These are phyloP conservation scores for Aciculosporium take DNA, from an alignment of 2,329 filamentous ascomycete genomes.

Conservation along the genomic window DNA sequence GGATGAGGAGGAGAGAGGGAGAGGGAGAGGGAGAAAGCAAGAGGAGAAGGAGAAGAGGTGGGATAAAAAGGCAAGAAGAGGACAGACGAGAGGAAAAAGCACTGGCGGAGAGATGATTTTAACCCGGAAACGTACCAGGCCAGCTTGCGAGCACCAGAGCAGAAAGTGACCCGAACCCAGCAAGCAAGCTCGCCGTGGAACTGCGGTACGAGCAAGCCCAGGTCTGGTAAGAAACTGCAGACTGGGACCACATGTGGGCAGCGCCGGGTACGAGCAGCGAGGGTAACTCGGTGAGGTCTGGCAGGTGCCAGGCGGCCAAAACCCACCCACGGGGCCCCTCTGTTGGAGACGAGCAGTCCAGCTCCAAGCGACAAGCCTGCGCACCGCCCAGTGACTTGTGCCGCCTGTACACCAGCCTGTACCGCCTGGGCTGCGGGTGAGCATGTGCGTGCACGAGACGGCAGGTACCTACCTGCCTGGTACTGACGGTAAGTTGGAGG, in stretches of 20 bases:
- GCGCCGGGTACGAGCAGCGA: too few species aligned
- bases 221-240: neutral
- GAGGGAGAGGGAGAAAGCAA: constrained; percentile 17
- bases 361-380: neutral
- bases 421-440: constrained; percentile 2
- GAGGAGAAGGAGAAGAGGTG: constrained; percentile 20
- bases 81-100: constrained; percentile 39
- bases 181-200: constrained; percentile 1
- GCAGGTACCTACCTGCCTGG: too few species aligned
- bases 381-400: constrained; percentile 2
- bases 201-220: neutral
- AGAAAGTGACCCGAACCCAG: constrained; percentile 5
- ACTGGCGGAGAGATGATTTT: constrained; percentile 36
- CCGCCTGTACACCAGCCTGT: neutral
- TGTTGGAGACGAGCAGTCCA: neutral
- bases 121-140: too few species aligned
- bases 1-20: constrained; percentile 26
- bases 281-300: too few species aligned
- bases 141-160: constrained; percentile 9
- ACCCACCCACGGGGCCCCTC: too few species aligned
- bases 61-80: constrained; percentile 36
- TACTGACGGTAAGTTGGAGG: too few species aligned
- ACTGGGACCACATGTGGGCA: too few species aligned
- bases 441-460: constrained; percentile 2
- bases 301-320: too few species aligned